Evolutionary conservation across 768 basidiomycete species (phyloP), one percentile per base, ranked within the genome.

Genomic region (Mycena galericulata): DNA sequence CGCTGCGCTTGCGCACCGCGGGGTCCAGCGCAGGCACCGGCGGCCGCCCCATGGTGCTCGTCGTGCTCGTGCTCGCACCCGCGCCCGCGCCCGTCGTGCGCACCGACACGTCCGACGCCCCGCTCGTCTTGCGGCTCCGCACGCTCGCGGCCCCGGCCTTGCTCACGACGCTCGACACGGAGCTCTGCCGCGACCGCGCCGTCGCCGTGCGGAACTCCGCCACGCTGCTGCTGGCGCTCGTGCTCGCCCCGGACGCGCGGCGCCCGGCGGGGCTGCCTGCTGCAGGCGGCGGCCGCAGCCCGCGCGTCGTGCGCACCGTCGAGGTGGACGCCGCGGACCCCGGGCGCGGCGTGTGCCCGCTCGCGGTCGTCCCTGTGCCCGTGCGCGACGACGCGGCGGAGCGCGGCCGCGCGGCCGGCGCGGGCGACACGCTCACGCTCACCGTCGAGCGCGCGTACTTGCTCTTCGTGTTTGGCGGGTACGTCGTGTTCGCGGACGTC

Each of bases 131-230:
- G 18, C 69, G 57, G n/a, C 60, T 73, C 49, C 69, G 46, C 45
- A 36, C 45, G 4, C 47, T 36, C 38, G 56, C 49, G 26, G 38
- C 40, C 15, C 41, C 49, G 36, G 47, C 40, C 32, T 22, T 47
- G 68, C 81, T 79, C 1, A 79, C 80, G 55, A 83, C 83, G 6
- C 76, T 70, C 59, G 70, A 71, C 38, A 68, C 59, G 1, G 80
- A 82, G 68, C 74, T 79, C 71, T 83, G 83, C 58, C 79, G 74
- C 65, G 79, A 81, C 30, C 82, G 71, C 12, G 74, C 68, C 54
- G 71, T 67, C 58, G 65, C 65, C 30, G 76, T 76, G 65, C 77
- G 78, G 58, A 74, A 73, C 20, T 68, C 72, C 36, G 62, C 38
- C 18, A 67, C 56, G 18, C 63, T 67, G 22, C 67, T 38, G 32